These are phyloP conservation scores for Trapa bicornis DNA, from an alignment of 345 rosid genomes.

Conservation along the genomic window DNA sequence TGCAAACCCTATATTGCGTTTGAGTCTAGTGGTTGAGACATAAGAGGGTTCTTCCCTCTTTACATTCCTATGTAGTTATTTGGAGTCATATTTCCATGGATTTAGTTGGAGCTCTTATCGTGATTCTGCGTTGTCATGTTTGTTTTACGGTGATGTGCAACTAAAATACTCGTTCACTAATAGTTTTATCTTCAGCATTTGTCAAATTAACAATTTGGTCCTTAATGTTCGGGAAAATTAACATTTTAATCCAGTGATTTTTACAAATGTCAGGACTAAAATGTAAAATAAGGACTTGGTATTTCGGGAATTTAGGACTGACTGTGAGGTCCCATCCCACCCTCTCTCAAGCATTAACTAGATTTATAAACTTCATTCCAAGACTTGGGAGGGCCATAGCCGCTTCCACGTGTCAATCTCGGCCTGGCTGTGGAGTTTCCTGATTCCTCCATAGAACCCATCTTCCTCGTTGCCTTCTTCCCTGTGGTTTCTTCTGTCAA, in stretches of 20 bases:
- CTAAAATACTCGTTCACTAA: too few relatives aligned
- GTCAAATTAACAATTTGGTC: too few relatives aligned
- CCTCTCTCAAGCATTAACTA: too few relatives aligned
- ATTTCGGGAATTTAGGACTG: too few relatives aligned
- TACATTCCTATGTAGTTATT: not conserved
- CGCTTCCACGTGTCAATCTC: slow-evolving; percentile 61
- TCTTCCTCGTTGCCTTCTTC: slow-evolving; percentile 80
- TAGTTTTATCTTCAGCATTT: too few relatives aligned
- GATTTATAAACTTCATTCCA: slow-evolving; percentile 22
- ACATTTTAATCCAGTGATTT: too few relatives aligned
- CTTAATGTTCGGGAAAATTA: too few relatives aligned
- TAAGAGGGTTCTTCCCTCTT: too few relatives aligned
- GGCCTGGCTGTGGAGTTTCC: slow-evolving; percentile 38
- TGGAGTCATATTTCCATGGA: not conserved
- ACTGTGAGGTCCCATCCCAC: too few relatives aligned
- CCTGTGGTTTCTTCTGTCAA: slow-evolving; percentile 53
- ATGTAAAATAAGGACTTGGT: too few relatives aligned
- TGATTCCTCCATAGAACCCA: slow-evolving; percentile 84
- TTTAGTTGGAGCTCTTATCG: not conserved
- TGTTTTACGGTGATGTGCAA: too few relatives aligned
- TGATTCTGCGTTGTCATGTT: not conserved
- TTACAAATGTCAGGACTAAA: too few relatives aligned
- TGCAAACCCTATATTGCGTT: not conserved
- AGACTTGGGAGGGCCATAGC: slow-evolving; percentile 53
- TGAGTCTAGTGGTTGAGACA: not conserved